Base-by-base conservation (phyloP, 371 early-diverging fungal species). In the Haplosporangium sp. region DNA sequence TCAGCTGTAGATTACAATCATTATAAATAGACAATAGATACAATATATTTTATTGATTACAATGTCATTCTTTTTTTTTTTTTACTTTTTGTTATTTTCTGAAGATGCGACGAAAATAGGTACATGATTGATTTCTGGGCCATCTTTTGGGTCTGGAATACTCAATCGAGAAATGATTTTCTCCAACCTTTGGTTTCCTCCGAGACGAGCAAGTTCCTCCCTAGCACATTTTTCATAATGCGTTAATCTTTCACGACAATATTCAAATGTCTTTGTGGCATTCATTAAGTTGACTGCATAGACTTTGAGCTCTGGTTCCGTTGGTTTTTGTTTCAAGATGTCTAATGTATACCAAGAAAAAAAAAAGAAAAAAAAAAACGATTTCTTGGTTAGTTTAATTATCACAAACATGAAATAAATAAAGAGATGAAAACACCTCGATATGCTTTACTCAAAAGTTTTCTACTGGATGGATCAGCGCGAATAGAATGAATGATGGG, bases 401-500 rank as follows among this genome's bases (percentile, higher is more conserved):
- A 63, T 27, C 13, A 19, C 20, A 50, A 44, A 1, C 19, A 7
- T 55, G 19, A 34, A 27, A 42, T 7, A 42, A 1, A 55, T 55
- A 34, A 55, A 11, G 9, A 35, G 34, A 9, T 34, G 34, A 20
- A 34, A 20, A 27, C 19, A 61, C 64, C 40, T 37, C n/a, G 48
- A 0, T 50, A n/a, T 56, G 27, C 37, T 52, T 48, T 86, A 90
- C 88, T 92, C 4, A 89, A 67, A 34, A 96, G 77, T 78, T 94
- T 93, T 7, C 90, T 87, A 66, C 89, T 92, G 56, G 73, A 76
- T 4, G 91, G 84, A 53, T 92, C 88, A 0, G 87, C 70, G 0
- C 90, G 89, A 58, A 97, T 94, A 13, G 94, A 92, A 72, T 96
- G 97, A 20, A 97, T 94, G 68, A 98, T 91, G 1, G 96, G 96